Evolutionary conservation across 768 basidiomycete genomes (phyloP).

Genomic region (Nevesoporus exiguus): DNA sequence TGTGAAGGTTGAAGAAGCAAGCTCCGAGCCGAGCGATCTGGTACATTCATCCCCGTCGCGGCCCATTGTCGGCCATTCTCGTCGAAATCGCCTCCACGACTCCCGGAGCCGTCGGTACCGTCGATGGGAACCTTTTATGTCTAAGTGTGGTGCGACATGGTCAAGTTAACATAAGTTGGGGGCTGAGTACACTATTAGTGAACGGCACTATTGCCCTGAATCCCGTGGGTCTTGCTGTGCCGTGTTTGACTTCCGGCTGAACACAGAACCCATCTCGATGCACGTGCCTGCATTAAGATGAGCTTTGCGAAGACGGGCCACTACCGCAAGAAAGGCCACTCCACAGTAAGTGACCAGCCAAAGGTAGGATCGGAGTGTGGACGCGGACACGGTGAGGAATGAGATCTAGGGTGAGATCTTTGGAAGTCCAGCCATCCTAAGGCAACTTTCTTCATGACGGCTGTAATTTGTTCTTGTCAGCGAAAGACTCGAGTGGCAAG

Average conservation of each 20-base stretch:
- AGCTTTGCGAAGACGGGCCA: constrained; percentile 12
- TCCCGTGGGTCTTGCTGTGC: neutral
- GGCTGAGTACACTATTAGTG: no score
- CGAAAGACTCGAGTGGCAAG: neutral
- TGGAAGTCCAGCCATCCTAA: neutral
- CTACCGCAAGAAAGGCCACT: neutral
- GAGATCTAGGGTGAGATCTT: neutral
- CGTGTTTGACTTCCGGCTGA: neutral
- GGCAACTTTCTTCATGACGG: neutral
- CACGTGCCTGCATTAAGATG: constrained; percentile 16
- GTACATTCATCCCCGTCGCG: neutral
- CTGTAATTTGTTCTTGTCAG: neutral
- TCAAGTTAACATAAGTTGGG: neutral
- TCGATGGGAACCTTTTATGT: neutral
- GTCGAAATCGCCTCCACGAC: neutral
- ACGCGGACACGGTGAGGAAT: neutral
- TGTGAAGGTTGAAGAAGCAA: neutral
- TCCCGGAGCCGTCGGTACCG: neutral
- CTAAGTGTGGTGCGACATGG: neutral
- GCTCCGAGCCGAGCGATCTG: neutral
- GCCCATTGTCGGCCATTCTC: neutral
- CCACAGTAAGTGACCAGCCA: neutral
- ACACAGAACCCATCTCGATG: constrained; percentile 9
- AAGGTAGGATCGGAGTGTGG: neutral
- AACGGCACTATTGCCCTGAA: neutral